These are phyloP conservation scores for Heliamphora exappendiculata DNA, from an alignment of 148 eudicot genomes.

Conservation along the genomic window DNA sequence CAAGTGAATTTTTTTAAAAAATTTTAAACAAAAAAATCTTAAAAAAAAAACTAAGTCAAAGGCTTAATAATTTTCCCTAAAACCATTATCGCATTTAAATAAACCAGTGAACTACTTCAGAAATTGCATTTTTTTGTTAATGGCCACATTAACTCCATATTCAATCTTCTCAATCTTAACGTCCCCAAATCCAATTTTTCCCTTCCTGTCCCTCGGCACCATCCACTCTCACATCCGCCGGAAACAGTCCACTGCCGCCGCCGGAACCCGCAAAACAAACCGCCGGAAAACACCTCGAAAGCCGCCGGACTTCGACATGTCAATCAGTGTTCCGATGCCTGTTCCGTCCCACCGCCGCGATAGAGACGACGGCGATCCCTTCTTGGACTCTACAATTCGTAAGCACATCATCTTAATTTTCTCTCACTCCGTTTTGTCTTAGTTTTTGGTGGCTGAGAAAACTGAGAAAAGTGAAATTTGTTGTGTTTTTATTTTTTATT, in stretches of 20 bases:
- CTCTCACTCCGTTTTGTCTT: background rate
- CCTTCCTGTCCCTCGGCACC: slow-evolving; percentile 20
- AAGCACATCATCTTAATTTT: slow-evolving; percentile 4
- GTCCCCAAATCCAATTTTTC: slow-evolving; percentile 8
- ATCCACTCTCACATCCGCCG: slow-evolving; percentile 22
- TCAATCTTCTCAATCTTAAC: slow-evolving; percentile 21
- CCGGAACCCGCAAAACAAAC: slow-evolving; percentile 21
- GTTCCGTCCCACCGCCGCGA: slow-evolving; percentile 34
- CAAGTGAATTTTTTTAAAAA: no score
- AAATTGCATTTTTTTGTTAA: background rate
- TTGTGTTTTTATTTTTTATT: background rate
- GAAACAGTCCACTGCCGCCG: slow-evolving; percentile 1
- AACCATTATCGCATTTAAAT: no score
- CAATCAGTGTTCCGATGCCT: slow-evolving; percentile 37
- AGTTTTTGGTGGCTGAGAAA: background rate
- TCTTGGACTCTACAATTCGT: slow-evolving; percentile 35
- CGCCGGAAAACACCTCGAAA: slow-evolving; percentile 22
- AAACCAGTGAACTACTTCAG: no score
- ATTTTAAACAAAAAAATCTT: no score
- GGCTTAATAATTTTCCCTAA: no score
- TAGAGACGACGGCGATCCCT: slow-evolving; percentile 26
- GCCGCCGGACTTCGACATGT: slow-evolving; percentile 35
- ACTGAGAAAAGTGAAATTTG: background rate
- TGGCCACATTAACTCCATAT: slow-evolving; percentile 8
- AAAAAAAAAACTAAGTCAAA: no score